Conservation (phyloP, 2,329 filamentous ascomycete genomes). For the Aureobasidium sp. region DNA sequence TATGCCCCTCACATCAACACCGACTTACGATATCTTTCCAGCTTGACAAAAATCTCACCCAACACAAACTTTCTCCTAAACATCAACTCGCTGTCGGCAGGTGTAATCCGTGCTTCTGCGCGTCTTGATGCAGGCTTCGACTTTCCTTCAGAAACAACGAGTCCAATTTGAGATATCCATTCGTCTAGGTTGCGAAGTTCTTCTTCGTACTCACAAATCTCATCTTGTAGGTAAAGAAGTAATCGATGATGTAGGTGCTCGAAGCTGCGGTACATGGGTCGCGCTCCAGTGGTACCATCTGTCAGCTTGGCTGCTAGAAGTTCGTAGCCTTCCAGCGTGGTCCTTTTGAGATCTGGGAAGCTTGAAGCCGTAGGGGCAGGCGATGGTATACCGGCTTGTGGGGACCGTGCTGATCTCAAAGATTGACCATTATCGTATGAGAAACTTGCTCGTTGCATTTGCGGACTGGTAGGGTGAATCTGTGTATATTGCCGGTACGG, state of each 20-base stretch:
- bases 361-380: conserved; percentile 1
- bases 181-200: conserved; percentile 65
- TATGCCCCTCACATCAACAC: conserved; percentile 16
- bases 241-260: conserved; percentile 75
- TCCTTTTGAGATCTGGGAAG: conserved; percentile 24
- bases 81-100: conserved; percentile 47
- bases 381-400: neutral
- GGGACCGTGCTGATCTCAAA: neutral
- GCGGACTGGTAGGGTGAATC: conserved; percentile 15
- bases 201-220: conserved; percentile 73
- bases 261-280: conserved; percentile 75
- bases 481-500: neutral
- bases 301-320: conserved; percentile 41
- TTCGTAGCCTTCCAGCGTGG: conserved; percentile 50
- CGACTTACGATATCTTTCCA: conserved; percentile 59
- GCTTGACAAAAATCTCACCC: conserved; percentile 57
- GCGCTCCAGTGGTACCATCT: conserved; percentile 17
- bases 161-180: conserved; percentile 40
- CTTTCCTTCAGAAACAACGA: conserved; percentile 19
- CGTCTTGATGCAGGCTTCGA: conserved; percentile 52
- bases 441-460: neutral
- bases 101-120: conserved; percentile 42
- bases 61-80: conserved; percentile 55
- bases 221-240: conserved; percentile 76
- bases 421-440: neutral